These are phyloP conservation scores for Boletus patriciae DNA, from an alignment of 768 basidiomycete genomes.

Conservation along the genomic window DNA sequence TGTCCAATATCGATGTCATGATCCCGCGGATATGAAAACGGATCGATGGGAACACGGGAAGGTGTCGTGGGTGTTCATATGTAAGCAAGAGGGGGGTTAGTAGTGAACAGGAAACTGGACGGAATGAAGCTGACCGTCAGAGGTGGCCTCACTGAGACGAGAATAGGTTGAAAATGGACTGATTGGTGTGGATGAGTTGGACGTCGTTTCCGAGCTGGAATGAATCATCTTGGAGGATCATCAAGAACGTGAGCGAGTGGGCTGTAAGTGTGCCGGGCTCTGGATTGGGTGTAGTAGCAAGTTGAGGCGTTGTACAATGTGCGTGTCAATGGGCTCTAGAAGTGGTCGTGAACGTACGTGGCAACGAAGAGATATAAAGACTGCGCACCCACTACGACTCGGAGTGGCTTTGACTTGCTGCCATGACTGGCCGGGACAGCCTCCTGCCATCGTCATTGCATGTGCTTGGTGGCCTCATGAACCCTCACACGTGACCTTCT, in stretches of 20 bases:
- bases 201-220: constrained; percentile 38
- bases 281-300: neutral
- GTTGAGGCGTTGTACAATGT: neutral
- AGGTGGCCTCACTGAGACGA: constrained; percentile 49
- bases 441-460: neutral
- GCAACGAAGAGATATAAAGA: neutral
- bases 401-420: constrained; percentile 9
- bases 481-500: constrained; percentile 15
- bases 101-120: neutral
- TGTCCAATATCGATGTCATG: neutral
- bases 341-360: neutral
- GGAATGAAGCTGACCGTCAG: constrained; percentile 41
- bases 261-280: neutral
- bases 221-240: constrained; percentile 30
- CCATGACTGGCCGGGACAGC: constrained; percentile 9
- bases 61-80: neutral
- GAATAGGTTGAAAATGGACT: constrained; percentile 43
- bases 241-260: constrained; percentile 12
- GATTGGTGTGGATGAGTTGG: constrained; percentile 35
- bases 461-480: no score
- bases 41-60: constrained; percentile 4
- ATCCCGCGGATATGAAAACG: constrained; percentile 13
- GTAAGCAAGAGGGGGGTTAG: constrained; percentile 2
- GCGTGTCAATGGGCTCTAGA: neutral
- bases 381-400: neutral